A percentile compares a stretch with the other conserved stretches of the same genome.
phyloP scores from a whole-genome alignment of 225 moss, liverwort and hornwort species.

The Pseudisothecium myosuroides region DNA sequence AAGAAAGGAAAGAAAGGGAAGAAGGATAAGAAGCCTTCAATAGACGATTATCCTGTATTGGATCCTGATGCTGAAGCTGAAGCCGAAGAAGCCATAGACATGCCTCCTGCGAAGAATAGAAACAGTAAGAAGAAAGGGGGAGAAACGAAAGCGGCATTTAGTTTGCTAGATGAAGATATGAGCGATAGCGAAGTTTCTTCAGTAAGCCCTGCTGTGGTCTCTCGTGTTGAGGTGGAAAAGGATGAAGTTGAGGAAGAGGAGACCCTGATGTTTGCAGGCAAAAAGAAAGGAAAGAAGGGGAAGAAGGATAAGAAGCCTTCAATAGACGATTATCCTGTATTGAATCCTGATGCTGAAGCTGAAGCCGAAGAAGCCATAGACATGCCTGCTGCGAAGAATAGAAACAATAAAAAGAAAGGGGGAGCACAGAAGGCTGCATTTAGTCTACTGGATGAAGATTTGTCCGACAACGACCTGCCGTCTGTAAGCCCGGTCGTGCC shows the following conservation, averaged over 20 bases:
- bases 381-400: slow-evolving; percentile 4
- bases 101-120: slow-evolving; percentile 9
- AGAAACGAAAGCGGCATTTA: slow-evolving; percentile 6
- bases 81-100: slow-evolving; percentile 4
- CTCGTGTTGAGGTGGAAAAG: slow-evolving; percentile 14
- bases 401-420: slow-evolving; percentile 17
- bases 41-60: slow-evolving; percentile 24
- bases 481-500: not conserved
- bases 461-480: slow-evolving; percentile 16
- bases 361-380: slow-evolving; percentile 6
- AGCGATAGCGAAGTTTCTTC: slow-evolving; percentile 10
- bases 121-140: slow-evolving; percentile 29
- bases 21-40: slow-evolving; percentile 48
- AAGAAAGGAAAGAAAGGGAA: slow-evolving; percentile 90
- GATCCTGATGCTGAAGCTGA: slow-evolving; percentile 17
- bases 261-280: slow-evolving; percentile 48
- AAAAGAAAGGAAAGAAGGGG: slow-evolving; percentile 85
- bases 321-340: slow-evolving; percentile 18
- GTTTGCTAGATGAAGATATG: slow-evolving; percentile 28
- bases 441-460: slow-evolving; percentile 23
- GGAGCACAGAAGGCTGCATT: slow-evolving; percentile 3
- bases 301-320: slow-evolving; percentile 60
- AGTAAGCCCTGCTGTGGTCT: not conserved
- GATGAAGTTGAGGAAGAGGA: slow-evolving; percentile 33
- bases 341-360: slow-evolving; percentile 13